phyloP scores from a whole-genome alignment of 179 eudicot species.

The Corrigiola litoralis region DNA sequence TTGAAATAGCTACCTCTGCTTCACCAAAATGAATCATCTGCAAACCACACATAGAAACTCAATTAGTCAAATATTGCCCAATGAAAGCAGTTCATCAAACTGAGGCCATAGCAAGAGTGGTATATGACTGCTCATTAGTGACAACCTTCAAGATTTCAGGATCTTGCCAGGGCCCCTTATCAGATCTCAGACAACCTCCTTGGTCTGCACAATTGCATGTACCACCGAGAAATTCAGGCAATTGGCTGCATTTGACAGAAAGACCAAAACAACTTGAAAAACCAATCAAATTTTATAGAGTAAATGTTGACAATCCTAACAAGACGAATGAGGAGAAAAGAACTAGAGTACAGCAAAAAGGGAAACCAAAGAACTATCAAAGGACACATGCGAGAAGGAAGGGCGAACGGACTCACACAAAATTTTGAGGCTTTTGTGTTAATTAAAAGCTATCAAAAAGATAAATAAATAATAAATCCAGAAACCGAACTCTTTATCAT shows the following conservation, averaged over 20 bases:
- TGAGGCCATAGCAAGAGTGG: neutral
- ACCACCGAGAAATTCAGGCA: conserved; percentile 92
- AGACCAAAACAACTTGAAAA: conserved; percentile 1
- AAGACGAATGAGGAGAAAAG: neutral
- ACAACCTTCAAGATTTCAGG: conserved; percentile 75
- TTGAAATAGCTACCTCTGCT: conserved; percentile 57
- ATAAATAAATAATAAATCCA: no score
- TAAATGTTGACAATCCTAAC: neutral
- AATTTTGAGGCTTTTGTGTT: no score
- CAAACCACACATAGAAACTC: neutral
- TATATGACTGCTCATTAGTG: neutral
- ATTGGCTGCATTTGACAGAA: conserved; percentile 48
- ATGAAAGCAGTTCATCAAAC: neutral
- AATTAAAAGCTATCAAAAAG: no score
- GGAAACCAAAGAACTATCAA: no score
- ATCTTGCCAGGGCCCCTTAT: conserved; percentile 95
- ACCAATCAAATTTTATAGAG: neutral
- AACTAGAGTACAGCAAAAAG: no score
- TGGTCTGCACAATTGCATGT: conserved; percentile 78
- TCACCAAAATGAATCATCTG: conserved; percentile 41
- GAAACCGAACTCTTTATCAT: no score
- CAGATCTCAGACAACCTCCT: conserved; percentile 90
- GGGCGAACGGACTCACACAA: no score
- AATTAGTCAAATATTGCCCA: neutral
- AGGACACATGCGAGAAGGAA: no score